phyloP scores from a whole-genome alignment of 2,329 filamentous ascomycete species.

The Rhytidhysteron rufulum region DNA sequence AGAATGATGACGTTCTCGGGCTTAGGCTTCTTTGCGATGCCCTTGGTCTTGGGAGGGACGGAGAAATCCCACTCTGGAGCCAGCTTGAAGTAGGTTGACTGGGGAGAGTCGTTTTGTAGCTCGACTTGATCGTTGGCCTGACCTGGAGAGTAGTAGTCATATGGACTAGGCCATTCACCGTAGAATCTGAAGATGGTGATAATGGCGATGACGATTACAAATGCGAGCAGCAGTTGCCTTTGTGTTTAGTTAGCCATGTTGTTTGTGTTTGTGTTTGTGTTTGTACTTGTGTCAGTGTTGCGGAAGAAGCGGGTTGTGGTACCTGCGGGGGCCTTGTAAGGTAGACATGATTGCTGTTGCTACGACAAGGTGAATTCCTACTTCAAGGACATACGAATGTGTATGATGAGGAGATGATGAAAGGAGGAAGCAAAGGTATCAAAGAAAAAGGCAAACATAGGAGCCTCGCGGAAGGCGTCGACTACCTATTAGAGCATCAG shows the following conservation, averaged over 20 bases:
- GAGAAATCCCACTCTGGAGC: constrained; percentile 30
- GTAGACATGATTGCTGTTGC: not conserved
- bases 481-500: too few relatives aligned
- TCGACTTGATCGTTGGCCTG: constrained; percentile 12
- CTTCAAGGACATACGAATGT: not conserved
- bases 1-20: constrained; percentile 36
- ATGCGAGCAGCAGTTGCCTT: not conserved
- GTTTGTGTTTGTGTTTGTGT: not conserved
- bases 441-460: not conserved
- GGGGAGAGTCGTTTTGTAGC: constrained; percentile 20
- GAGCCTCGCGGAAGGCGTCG: too few relatives aligned
- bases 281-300: too few relatives aligned
- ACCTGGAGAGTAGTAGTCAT: constrained; percentile 14
- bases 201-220: not conserved
- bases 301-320: not conserved
- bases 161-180: not conserved
- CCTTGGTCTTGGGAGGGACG: constrained; percentile 22
- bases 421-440: not conserved
- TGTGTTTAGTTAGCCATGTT: not conserved
- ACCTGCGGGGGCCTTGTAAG: not conserved
- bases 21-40: constrained; percentile 26
- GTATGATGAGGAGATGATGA: not conserved
- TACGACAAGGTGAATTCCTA: not conserved
- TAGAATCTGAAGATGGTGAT: not conserved
- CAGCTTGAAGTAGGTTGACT: constrained; percentile 27